These are phyloP conservation scores for Boletus barrowsii DNA, from an alignment of 768 basidiomycete genomes.

Conservation along the genomic window DNA sequence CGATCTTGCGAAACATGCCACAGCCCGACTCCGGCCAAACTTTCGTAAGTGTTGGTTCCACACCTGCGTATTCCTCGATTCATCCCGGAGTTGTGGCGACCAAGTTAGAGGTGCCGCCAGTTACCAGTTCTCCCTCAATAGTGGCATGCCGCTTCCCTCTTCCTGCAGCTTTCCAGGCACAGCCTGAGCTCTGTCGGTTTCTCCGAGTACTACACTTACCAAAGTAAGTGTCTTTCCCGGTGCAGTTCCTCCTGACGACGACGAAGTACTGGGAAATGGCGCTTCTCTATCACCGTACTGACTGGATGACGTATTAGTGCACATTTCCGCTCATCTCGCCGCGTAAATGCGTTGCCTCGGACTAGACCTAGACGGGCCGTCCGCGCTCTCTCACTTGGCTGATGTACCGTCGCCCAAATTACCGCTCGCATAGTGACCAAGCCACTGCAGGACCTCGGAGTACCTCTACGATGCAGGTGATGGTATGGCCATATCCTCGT, in stretches of 20 bases:
- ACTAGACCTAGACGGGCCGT: neutral
- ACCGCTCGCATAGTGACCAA: neutral
- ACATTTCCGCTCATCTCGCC: conserved; percentile 8
- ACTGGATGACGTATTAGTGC: conserved; percentile 16
- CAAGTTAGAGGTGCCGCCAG: neutral
- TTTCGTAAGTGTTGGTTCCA: neutral
- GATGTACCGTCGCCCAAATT: conserved; percentile 5
- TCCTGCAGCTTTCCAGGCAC: neutral
- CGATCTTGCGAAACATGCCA: too few relatives aligned
- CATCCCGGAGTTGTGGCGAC: neutral
- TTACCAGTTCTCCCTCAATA: neutral
- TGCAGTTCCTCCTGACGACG: conserved; percentile 3
- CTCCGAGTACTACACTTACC: conserved; percentile 9
- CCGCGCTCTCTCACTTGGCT: conserved; percentile 5
- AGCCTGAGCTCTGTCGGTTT: neutral
- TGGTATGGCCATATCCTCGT: conserved; percentile 12
- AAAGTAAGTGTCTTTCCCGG: conserved; percentile 18
- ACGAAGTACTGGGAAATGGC: neutral
- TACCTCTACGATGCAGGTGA: neutral
- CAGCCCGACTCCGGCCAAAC: neutral
- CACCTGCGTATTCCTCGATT: neutral
- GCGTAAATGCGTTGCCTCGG: neutral
- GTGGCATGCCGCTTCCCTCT: neutral
- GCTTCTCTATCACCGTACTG: conserved; percentile 14
- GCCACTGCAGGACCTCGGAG: neutral